Evolutionary conservation across 1,284 basidiomycete genomes (phyloP).

Genomic region (Apiotrichum mycotoxinovorans): DNA sequence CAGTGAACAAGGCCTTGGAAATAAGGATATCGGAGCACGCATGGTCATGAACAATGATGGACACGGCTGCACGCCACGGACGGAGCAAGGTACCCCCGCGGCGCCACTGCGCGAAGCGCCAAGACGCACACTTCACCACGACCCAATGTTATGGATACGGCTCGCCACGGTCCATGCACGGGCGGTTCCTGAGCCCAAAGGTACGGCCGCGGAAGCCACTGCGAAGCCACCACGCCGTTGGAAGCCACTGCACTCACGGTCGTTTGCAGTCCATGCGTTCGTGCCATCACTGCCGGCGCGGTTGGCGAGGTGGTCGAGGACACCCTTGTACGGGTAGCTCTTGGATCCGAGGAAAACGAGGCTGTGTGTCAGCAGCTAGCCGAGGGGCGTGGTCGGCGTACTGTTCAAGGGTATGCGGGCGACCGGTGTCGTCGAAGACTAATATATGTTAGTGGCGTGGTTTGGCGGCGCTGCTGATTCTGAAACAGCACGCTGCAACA

Average conservation of each 20-base stretch:
- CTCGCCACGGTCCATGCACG: no score
- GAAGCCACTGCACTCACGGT: constrained; percentile 37
- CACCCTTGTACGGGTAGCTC: constrained; percentile 93
- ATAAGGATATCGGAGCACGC: no score
- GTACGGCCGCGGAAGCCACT: no score
- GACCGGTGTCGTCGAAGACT: constrained; percentile 90
- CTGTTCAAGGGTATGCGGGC: constrained; percentile 91
- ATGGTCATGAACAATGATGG: no score
- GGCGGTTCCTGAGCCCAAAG: no score
- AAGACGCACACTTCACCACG: no score
- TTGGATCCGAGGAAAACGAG: constrained; percentile 92
- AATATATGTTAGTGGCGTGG: not conserved
- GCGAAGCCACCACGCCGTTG: no score
- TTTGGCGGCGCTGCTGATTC: not conserved
- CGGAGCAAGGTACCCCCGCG: no score
- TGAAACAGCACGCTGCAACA: constrained; percentile 1
- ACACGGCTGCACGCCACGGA: no score
- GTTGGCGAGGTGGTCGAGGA: constrained; percentile 95
- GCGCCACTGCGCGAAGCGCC: no score
- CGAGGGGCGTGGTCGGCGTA: constrained; percentile 21
- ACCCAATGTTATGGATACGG: no score
- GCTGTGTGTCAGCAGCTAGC: constrained; percentile 48
- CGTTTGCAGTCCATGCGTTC: constrained; percentile 60
- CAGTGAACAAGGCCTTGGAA: no score
- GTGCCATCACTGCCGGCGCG: constrained; percentile 92